Conservation (phyloP, 139 green algal genomes). For the Picochlorum sp. region DNA sequence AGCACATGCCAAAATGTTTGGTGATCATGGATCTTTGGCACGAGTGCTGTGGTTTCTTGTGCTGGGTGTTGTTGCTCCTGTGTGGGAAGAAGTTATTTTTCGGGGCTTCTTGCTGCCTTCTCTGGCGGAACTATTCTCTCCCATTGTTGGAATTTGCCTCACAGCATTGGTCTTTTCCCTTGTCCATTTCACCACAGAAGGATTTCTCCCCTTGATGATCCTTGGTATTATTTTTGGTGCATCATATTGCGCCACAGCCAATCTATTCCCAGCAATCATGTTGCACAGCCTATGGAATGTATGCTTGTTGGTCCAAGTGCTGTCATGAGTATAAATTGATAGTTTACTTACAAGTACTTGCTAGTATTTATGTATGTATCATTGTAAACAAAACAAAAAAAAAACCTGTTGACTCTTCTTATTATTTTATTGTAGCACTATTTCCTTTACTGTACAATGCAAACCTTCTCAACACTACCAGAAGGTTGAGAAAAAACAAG, state of each 20-base stretch:
- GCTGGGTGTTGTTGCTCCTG: conserved; percentile 65
- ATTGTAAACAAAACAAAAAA: too few species aligned
- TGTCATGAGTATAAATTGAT: background rate
- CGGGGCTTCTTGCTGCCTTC: conserved; percentile 85
- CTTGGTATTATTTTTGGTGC: conserved; percentile 76
- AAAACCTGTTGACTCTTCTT: too few species aligned
- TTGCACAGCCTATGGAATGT: conserved; percentile 36
- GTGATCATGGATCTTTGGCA: background rate
- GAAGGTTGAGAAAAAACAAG: conserved; percentile 4
- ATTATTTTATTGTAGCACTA: too few species aligned
- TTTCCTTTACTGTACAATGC: background rate
- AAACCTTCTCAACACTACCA: background rate
- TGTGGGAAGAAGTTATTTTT: conserved; percentile 96
- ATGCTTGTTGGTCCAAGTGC: conserved; percentile 15
- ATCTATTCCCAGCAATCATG: conserved; percentile 49
- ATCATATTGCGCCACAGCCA: conserved; percentile 61
- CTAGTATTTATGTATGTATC: too few species aligned
- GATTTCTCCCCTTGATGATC: conserved; percentile 76
- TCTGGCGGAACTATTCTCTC: conserved; percentile 62
- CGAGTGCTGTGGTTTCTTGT: conserved; percentile 53
- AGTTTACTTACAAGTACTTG: too few species aligned
- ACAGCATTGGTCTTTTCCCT: conserved; percentile 68
- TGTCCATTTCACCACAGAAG: conserved; percentile 76
- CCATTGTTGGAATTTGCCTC: conserved; percentile 30
- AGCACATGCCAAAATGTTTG: conserved; percentile 4